Conservation (phyloP, 208 protist genomes). For the Crithidia thermophila region DNA sequence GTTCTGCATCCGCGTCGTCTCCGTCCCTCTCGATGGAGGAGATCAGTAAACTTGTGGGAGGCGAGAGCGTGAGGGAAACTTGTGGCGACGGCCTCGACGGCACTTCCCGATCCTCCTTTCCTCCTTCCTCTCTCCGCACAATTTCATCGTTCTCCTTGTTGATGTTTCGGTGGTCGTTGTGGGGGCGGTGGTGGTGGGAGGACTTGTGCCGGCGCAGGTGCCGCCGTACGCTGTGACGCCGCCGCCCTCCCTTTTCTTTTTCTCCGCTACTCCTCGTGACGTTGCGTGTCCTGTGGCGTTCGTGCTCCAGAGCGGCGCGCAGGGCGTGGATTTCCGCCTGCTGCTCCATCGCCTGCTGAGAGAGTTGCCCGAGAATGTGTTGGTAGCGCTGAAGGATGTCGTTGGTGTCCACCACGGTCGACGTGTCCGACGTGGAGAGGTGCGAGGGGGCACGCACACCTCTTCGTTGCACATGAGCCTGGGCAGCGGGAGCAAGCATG, state of each 20-base stretch:
- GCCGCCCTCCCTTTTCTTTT: not conserved
- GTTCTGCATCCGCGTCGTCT: too few relatives aligned
- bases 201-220: not conserved
- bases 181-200: not conserved
- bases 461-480: not conserved
- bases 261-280: not conserved
- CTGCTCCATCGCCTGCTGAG: slow-evolving; percentile 53
- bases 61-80: not conserved
- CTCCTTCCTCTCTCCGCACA: too few relatives aligned
- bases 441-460: not conserved
- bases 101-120: too few relatives aligned
- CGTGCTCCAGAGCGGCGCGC: slow-evolving; percentile 9
- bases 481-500: too few relatives aligned
- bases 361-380: slow-evolving; percentile 42
- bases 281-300: not conserved
- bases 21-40: slow-evolving; percentile 18
- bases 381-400: slow-evolving; percentile 47
- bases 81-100: too few relatives aligned
- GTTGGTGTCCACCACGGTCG: slow-evolving; percentile 1
- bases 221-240: too few relatives aligned
- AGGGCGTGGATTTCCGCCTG: slow-evolving; percentile 55
- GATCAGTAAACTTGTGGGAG: slow-evolving; percentile 3
- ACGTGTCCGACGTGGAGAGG: not conserved
- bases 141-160: too few relatives aligned
- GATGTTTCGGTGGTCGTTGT: not conserved